Conservation (phyloP, 2,329 filamentous ascomycete genomes). For the Sporothrix pseudoabietina region DNA sequence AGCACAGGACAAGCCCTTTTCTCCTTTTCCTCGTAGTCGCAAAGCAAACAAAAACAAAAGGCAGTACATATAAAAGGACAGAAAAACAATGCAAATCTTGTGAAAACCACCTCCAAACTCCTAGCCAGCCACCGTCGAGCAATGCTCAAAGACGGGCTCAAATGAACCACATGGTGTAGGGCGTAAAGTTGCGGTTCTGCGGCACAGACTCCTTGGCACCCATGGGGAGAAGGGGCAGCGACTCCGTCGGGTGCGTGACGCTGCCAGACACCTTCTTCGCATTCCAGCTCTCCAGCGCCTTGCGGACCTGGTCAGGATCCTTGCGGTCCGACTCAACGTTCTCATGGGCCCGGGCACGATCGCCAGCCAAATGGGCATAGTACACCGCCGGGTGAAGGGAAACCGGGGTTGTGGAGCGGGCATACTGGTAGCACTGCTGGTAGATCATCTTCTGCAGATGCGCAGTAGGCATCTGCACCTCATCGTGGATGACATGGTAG, state of each 20-base stretch:
- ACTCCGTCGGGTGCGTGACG: constrained; percentile 32
- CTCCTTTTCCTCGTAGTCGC: not conserved
- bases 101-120: not conserved
- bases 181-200: constrained; percentile 39
- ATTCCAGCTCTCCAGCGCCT: constrained; percentile 44
- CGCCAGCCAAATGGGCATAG: constrained; percentile 88
- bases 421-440: constrained; percentile 92
- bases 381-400: constrained; percentile 89
- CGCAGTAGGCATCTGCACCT: constrained; percentile 67
- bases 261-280: constrained; percentile 46
- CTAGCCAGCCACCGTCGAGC: not conserved
- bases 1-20: not conserved
- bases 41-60: not conserved
- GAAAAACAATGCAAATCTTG: not conserved
- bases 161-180: constrained; percentile 51
- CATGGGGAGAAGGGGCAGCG: constrained; percentile 41
- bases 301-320: constrained; percentile 51
- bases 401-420: constrained; percentile 87
- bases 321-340: constrained; percentile 48
- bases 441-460: constrained; percentile 87
- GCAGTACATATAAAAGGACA: not conserved
- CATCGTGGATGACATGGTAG: constrained; percentile 87
- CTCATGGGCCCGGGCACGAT: constrained; percentile 77
- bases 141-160: constrained; percentile 35
- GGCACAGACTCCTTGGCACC: constrained; percentile 31